A percentile compares a stretch with the other conserved stretches of the same genome.
Evolutionary conservation across 2,329 filamentous ascomycete species (phyloP).

Genomic region (Aureobasidium sp.): DNA sequence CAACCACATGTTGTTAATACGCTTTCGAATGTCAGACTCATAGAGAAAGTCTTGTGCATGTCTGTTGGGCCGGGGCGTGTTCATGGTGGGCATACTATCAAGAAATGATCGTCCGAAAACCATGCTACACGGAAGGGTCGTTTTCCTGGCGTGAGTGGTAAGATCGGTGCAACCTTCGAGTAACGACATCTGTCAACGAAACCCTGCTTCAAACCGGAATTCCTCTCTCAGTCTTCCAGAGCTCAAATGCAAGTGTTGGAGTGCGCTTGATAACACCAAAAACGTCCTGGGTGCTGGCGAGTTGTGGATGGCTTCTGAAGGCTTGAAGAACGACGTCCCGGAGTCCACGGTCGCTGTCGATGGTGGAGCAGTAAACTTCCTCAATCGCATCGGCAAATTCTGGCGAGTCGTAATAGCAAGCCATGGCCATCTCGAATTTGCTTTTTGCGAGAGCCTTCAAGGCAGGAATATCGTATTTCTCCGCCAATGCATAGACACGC

Average conservation of each 20-base stretch:
- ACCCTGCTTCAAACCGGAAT: constrained; percentile 29
- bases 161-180: neutral
- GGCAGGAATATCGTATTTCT: constrained; percentile 45
- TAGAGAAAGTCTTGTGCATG: neutral
- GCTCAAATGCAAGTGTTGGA: constrained; percentile 41
- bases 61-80: too few species aligned
- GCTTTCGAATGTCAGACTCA: neutral
- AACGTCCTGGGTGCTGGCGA: constrained; percentile 41
- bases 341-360: constrained; percentile 44
- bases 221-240: constrained; percentile 43
- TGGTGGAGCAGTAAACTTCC: constrained; percentile 43
- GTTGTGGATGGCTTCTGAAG: constrained; percentile 40
- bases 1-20: neutral
- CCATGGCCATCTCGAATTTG: constrained; percentile 42
- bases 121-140: too few species aligned
- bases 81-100: too few species aligned
- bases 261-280: constrained; percentile 38
- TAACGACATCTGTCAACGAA: neutral
- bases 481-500: constrained; percentile 44
- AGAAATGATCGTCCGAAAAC: too few species aligned
- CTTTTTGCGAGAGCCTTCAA: constrained; percentile 40
- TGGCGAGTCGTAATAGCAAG: constrained; percentile 37
- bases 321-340: constrained; percentile 42
- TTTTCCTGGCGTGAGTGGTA: too few species aligned
- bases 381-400: constrained; percentile 44